Percentiles rank a stretch among this genome's conserved stretches.
These are phyloP conservation scores for Kwoniella newhampshirensis DNA, from an alignment of 768 basidiomycete genomes.

Conservation along the genomic window DNA sequence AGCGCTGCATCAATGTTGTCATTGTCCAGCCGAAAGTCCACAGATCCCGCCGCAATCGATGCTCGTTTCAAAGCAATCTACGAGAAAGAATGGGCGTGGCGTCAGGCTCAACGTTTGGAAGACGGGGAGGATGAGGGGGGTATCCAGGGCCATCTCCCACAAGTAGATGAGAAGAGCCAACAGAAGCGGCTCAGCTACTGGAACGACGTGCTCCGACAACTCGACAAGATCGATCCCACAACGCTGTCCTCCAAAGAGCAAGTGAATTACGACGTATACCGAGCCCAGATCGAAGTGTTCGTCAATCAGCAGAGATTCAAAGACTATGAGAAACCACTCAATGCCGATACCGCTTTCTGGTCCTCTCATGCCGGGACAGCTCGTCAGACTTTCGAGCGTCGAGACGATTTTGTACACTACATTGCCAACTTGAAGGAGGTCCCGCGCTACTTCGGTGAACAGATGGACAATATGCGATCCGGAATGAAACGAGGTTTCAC, in stretches of 20 bases:
- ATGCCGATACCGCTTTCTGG: slow-evolving; percentile 19
- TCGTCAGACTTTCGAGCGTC: slow-evolving; percentile 2
- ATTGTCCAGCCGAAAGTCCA: not conserved
- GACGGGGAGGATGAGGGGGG: slow-evolving; percentile 6
- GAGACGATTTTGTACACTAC: slow-evolving; percentile 9
- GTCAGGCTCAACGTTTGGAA: slow-evolving; percentile 11
- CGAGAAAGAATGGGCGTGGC: slow-evolving; percentile 17
- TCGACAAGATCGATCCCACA: slow-evolving; percentile 14
- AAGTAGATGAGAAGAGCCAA: slow-evolving; percentile 12
- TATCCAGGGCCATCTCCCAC: slow-evolving; percentile 2
- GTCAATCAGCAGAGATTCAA: slow-evolving; percentile 10
- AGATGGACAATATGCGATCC: slow-evolving; percentile 19
- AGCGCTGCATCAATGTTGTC: not conserved
- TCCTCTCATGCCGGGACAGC: slow-evolving; percentile 10
- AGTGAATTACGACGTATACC: slow-evolving; percentile 20
- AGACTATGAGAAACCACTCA: slow-evolving; percentile 18
- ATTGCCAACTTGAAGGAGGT: slow-evolving; percentile 12
- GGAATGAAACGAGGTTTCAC: slow-evolving; percentile 17
- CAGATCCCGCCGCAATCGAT: slow-evolving; percentile 1
- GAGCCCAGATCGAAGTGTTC: slow-evolving; percentile 12
- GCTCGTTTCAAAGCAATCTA: slow-evolving; percentile 12
- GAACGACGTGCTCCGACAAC: slow-evolving; percentile 8
- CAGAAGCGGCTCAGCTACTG: slow-evolving; percentile 10
- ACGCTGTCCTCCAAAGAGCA: slow-evolving; percentile 12
- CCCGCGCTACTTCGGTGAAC: slow-evolving; percentile 19